Percentiles rank a stretch among this genome's conserved stretches.
Conservation (phyloP, 306 rosid genomes). For the Cicer chorassanicum region DNA sequence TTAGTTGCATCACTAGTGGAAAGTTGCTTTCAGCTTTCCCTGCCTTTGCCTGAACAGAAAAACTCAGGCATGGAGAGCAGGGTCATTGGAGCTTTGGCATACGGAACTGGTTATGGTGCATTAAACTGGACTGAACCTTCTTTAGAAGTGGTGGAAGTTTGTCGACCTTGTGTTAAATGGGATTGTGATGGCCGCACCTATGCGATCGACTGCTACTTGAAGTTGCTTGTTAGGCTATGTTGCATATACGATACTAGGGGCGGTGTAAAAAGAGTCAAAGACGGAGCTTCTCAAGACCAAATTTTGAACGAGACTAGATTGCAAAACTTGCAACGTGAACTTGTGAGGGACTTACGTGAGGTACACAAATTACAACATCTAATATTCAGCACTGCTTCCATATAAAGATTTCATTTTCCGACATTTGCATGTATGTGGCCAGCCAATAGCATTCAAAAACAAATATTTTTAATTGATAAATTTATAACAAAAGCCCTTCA, state of each 20-base stretch:
- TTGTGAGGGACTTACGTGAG: conserved; percentile 83
- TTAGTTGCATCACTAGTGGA: conserved; percentile 95
- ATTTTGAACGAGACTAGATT: conserved; percentile 96
- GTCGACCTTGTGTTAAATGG: conserved; percentile 98
- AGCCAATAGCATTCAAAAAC: conserved; percentile 9
- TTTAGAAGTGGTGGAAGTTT: conserved; percentile 96
- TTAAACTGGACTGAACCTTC: conserved; percentile 99
- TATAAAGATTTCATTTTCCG: conserved; percentile 35
- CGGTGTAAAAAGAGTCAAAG: conserved; percentile 94
- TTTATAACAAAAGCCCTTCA: not conserved
- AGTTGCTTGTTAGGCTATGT: conserved; percentile 94
- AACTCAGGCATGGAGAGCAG: conserved; percentile 95
- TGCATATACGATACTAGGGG: conserved; percentile 92
- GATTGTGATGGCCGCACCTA: conserved; percentile 98
- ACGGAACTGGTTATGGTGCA: conserved; percentile 99
- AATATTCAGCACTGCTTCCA: not conserved
- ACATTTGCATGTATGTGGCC: conserved; percentile 32
- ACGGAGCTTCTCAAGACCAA: conserved; percentile 99
- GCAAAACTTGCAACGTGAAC: conserved; percentile 93
- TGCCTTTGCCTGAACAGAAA: conserved; percentile 96
- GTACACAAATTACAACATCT: conserved; percentile 49
- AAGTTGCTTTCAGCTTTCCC: conserved; percentile 97
- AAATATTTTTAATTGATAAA: not conserved
- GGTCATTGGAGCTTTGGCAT: conserved; percentile 99
- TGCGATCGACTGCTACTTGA: conserved; percentile 96